Base-by-base conservation (phyloP, 73 alveolate genomes). In the Blepharisma stoltei region DNA sequence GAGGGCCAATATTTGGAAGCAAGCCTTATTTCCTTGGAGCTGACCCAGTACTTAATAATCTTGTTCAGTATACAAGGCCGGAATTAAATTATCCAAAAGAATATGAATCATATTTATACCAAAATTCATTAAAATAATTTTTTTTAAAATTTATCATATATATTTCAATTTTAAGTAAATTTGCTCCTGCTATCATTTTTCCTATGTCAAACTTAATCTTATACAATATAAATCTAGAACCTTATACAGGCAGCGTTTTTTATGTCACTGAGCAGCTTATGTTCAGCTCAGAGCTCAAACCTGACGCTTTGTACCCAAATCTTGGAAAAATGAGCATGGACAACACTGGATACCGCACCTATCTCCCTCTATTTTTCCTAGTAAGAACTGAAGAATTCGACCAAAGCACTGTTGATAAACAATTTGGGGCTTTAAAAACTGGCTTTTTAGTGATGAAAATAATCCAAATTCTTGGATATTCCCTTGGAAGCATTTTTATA, bases 21-120 rank as follows among this genome's bases (percentile, higher is more conserved):
- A 52, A 52, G 66, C 66, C 66, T 52, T 52, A 52, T 52, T 52
- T 52, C 66, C 66, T 52, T 52, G 66, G 23, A 14, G 23, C 27
- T 20, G 66, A 52, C 4, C n/a, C 27, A 1, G 23, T 52, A 1
- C 23, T 52, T 14, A 3, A 2, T 52, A 52, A 4, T 2, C 66
- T 52, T 52, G 66, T 52, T 52, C n/a, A 52, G n/a, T 52, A 14
- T 52, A 14, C 66, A 52, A 20, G 23, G n/a, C 23, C 23, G 2
- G 66, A 52, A 14, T 52, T 20, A 14, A 52, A 14, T 52, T 11
- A 52, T 52, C n/a, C 23, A 14, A 11, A 52, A 14, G 66, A 52
- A 14, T 52, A 52, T 52, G 66, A 52, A 14, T 14, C 66, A 52
- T 14, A 14, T 52, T 52, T 52, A n/a, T n/a, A n/a, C n/a, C n/a